Conservation (phyloP, 2,329 filamentous ascomycete genomes). For the Bisporella sp. region DNA sequence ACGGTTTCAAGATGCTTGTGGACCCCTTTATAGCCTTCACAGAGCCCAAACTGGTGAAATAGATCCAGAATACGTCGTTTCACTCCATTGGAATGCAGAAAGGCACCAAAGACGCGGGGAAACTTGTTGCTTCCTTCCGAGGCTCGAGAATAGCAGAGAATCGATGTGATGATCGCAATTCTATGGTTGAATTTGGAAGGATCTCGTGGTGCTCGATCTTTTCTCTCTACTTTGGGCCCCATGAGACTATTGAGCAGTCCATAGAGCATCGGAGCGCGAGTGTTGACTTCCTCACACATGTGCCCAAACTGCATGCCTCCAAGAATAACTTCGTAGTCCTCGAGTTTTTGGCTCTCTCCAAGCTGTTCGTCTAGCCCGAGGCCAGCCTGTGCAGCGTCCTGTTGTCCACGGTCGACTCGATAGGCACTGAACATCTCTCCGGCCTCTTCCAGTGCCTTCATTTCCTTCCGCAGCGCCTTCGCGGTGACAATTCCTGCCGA, state of each 20-base stretch:
- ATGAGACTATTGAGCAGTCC: not conserved
- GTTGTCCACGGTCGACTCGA: not conserved
- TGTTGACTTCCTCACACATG: not conserved
- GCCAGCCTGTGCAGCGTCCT: not conserved
- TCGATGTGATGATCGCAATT: constrained; percentile 1
- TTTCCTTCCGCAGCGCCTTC: not conserved
- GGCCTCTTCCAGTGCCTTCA: not conserved
- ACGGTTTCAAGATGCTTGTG: not conserved
- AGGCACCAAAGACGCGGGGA: constrained; percentile 1
- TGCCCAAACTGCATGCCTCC: not conserved
- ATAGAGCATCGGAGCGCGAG: constrained; percentile 1
- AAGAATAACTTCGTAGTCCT: constrained; percentile 1
- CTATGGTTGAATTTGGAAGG: not conserved
- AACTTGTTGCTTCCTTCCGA: constrained; percentile 2
- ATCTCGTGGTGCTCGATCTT: constrained; percentile 1
- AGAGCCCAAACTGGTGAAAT: constrained; percentile 1
- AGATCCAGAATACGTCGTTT: constrained; percentile 1
- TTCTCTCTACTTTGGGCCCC: not conserved
- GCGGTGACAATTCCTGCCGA: not conserved
- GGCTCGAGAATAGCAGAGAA: constrained; percentile 3
- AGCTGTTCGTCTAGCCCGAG: not conserved
- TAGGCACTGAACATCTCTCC: constrained; percentile 1
- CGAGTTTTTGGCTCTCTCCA: constrained; percentile 1
- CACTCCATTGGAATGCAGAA: not conserved
- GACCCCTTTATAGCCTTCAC: constrained; percentile 1